Percentiles rank a stretch among this genome's conserved stretches.
These are phyloP conservation scores for Solanum microdontum DNA, from an alignment of 257 asterid genomes.

Conservation along the genomic window DNA sequence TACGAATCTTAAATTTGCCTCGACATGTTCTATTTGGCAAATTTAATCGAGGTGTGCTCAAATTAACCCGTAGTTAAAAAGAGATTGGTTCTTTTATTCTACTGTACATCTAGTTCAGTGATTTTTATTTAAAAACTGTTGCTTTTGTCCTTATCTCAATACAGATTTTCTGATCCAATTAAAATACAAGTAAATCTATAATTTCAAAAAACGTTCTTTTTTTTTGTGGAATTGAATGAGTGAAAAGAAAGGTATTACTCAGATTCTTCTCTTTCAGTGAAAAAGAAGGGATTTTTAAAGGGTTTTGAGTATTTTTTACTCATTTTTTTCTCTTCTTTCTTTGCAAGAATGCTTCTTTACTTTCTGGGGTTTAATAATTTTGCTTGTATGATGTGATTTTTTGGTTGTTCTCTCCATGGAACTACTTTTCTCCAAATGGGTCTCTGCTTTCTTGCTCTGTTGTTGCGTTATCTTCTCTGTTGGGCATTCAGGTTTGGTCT, in stretches of 20 bases:
- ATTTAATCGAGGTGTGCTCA: not conserved
- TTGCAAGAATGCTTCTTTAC: conserved; percentile 8
- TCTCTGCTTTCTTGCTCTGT: conserved; percentile 28
- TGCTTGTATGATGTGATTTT: conserved; percentile 16
- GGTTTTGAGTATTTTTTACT: not conserved
- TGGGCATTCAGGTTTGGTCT: conserved; percentile 47
- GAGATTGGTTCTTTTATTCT: conserved; percentile 10
- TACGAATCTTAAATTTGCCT: no score
- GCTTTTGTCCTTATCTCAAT: conserved; percentile 21
- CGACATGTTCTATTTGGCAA: no score
- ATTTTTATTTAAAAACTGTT: not conserved
- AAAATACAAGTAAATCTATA: not conserved
- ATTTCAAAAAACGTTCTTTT: not conserved
- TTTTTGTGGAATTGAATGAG: conserved; percentile 20
- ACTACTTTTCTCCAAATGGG: conserved; percentile 38
- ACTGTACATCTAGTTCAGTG: not conserved
- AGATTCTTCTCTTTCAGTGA: conserved; percentile 7
- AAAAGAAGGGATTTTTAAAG: conserved; percentile 12
- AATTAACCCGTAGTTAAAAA: no score
- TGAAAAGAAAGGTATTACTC: conserved; percentile 29
- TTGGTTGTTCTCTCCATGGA: conserved; percentile 28
- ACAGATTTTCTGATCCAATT: conserved; percentile 12
- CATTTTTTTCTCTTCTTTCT: not conserved
- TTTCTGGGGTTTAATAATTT: not conserved
- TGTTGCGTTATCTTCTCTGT: conserved; percentile 29